Conservation (phyloP, 352 stramenopile species). For the Thalassiosira hispida region DNA sequence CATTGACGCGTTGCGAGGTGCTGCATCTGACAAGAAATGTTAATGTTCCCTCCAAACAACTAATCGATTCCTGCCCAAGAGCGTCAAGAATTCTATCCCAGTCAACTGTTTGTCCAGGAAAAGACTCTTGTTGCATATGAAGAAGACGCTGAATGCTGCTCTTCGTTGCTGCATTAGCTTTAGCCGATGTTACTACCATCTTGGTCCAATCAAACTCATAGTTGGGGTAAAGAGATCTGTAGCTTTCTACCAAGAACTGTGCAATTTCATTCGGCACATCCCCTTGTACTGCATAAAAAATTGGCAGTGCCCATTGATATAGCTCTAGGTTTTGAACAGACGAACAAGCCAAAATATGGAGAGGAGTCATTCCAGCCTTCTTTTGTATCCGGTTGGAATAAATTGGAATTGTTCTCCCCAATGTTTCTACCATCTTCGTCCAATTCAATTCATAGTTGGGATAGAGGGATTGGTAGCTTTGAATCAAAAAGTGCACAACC, state of each 20-base stretch:
- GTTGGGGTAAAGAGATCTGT: neutral
- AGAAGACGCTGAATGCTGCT: neutral
- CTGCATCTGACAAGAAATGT: neutral
- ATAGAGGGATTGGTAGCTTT: neutral
- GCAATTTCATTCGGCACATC: slow-evolving; percentile 20
- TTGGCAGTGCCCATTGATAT: slow-evolving; percentile 7
- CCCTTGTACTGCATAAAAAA: slow-evolving; percentile 27
- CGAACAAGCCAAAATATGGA: slow-evolving; percentile 43
- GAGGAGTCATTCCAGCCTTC: slow-evolving; percentile 41
- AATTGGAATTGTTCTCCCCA: neutral
- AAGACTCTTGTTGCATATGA: neutral
- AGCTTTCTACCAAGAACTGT: slow-evolving; percentile 8
- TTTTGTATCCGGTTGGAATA: neutral
- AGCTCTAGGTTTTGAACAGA: slow-evolving; percentile 10
- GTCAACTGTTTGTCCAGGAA: neutral
- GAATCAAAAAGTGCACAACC: slow-evolving; percentile 19
- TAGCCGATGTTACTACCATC: neutral
- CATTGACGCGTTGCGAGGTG: neutral
- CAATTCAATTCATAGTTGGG: neutral
- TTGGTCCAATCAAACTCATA: neutral
- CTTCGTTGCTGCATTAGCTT: neutral
- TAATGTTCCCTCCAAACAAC: neutral
- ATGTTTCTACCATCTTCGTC: neutral
- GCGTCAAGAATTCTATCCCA: neutral
- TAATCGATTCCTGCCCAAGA: neutral